Evolutionary conservation across 345 rosid species (phyloP), one percentile per base, ranked within the genome.

Genomic region (Garcia nutans): DNA sequence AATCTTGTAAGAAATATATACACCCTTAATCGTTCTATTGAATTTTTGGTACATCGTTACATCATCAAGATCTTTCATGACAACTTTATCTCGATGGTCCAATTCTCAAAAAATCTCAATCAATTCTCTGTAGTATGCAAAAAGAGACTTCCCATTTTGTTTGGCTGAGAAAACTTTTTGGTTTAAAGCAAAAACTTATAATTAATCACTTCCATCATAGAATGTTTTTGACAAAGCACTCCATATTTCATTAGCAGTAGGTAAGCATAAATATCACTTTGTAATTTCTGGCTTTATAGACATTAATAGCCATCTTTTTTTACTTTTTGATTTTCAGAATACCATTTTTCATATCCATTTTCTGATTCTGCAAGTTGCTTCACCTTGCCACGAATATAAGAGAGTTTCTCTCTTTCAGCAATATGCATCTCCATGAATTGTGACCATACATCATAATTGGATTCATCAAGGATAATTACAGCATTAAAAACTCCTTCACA

Each of bases 371-470:
- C 6, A 0, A 4, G 73, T 69, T 22, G 57, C 5, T 49, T 69
- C 3, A 1, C 12, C 5, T 69, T 26, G 6, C 41, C 60, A 23
- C 6, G 44, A 22, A 70, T 23, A 52, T 52, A 58, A 31, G 20
- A 70, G 37, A 68, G 57, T 68, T 68, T 68, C 37, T 68, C 37
- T 7, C 70, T 37, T 66, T 66, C 47, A 66, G n/a, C 23, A 19
- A 66, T 47, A 8, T 68, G 37, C 33, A 68, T 44, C 4, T 44
- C 16, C 16, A 22, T 24, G 3, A 68, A 2, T 23, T 68, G 15
- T 8, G 58, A 68, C 57, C 72, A 47, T 0, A 49, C 23, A n/a
- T 68, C 33, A 47, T 68, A 44, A 47, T 68, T 68, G 47, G 56
- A 68, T 68, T 68, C 57, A 19, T 19, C 49, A 68, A 68, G 37